These are phyloP conservation scores for Apophysomyces ossiformis DNA, from an alignment of 371 early-diverging fungal genomes.

Conservation along the genomic window DNA sequence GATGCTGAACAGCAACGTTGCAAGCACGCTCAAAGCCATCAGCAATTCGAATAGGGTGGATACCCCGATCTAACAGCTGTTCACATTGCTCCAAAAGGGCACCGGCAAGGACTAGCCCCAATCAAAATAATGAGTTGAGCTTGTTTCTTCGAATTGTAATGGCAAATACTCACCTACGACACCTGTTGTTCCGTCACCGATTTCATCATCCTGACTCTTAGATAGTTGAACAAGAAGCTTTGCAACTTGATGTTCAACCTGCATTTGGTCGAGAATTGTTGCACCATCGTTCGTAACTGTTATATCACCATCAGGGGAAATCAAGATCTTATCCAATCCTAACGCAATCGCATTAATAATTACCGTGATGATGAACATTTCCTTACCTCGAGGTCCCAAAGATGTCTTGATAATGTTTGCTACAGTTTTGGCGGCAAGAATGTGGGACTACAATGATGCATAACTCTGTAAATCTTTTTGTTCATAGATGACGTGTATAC, in stretches of 20 bases:
- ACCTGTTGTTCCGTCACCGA: slow-evolving; percentile 99
- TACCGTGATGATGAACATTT: not conserved
- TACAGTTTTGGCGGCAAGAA: slow-evolving; percentile 95
- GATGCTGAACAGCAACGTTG: slow-evolving; percentile 84
- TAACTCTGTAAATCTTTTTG: not conserved
- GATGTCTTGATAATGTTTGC: slow-evolving; percentile 96
- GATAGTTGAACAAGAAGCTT: slow-evolving; percentile 97
- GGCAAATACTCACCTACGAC: slow-evolving; percentile 81
- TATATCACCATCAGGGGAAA: slow-evolving; percentile 98
- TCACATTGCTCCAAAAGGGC: slow-evolving; percentile 97
- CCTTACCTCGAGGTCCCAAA: slow-evolving; percentile 94
- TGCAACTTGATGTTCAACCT: slow-evolving; percentile 98
- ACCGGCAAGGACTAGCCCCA: slow-evolving; percentile 88
- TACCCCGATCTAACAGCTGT: slow-evolving; percentile 91
- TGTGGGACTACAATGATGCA: slow-evolving; percentile 78
- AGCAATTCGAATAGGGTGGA: slow-evolving; percentile 98
- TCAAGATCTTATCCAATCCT: slow-evolving; percentile 99
- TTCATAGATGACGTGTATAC: not conserved
- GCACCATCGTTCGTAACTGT: slow-evolving; percentile 99
- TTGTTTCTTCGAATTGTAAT: too few relatives aligned
- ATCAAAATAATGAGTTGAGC: not conserved
- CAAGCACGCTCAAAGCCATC: slow-evolving; percentile 98
- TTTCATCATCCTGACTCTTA: slow-evolving; percentile 99
- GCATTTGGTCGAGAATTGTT: slow-evolving; percentile 98
- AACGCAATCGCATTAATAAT: slow-evolving; percentile 2